These are phyloP conservation scores for Phaeoacremonium minimum DNA, from an alignment of 2,329 filamentous ascomycete genomes.

Conservation along the genomic window DNA sequence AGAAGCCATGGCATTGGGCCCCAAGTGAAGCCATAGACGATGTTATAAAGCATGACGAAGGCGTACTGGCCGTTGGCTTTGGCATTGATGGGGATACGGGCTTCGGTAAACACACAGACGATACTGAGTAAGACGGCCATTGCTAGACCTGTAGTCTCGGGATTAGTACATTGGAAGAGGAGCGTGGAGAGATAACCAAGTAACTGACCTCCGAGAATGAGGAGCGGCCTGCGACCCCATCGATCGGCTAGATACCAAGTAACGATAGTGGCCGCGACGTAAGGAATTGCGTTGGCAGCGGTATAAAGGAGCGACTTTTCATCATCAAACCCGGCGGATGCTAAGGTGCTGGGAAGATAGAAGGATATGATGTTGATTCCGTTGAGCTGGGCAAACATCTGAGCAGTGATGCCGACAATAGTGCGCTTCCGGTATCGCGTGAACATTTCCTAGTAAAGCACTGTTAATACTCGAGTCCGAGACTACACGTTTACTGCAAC, in stretches of 20 bases:
- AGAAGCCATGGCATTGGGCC: conserved; percentile 34
- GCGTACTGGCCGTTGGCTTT: conserved; percentile 30
- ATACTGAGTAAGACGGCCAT: conserved; percentile 28
- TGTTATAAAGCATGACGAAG: conserved; percentile 32
- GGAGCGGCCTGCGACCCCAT: conserved; percentile 32
- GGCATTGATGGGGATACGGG: conserved; percentile 17
- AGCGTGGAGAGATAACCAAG: too few species aligned
- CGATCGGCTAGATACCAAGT: conserved; percentile 33
- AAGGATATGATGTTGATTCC: conserved; percentile 37
- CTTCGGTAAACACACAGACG: conserved; percentile 31
- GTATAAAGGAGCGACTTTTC: conserved; percentile 32
- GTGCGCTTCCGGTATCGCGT: conserved; percentile 35
- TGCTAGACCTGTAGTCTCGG: too few species aligned
- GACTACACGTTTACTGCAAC: not conserved
- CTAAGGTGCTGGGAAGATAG: conserved; percentile 30
- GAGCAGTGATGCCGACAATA: conserved; percentile 31
- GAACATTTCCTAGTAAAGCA: conserved; percentile 38
- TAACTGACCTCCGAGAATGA: conserved; percentile 20
- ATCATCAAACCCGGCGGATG: conserved; percentile 28
- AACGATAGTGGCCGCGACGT: conserved; percentile 30
- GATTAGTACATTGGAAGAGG: too few species aligned
- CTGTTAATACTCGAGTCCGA: too few species aligned
- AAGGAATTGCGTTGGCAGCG: conserved; percentile 31
- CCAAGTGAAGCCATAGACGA: conserved; percentile 30
- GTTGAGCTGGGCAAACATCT: conserved; percentile 34